Conservation (phyloP, 2,329 filamentous ascomycete species). For the Claviceps purpurea region DNA sequence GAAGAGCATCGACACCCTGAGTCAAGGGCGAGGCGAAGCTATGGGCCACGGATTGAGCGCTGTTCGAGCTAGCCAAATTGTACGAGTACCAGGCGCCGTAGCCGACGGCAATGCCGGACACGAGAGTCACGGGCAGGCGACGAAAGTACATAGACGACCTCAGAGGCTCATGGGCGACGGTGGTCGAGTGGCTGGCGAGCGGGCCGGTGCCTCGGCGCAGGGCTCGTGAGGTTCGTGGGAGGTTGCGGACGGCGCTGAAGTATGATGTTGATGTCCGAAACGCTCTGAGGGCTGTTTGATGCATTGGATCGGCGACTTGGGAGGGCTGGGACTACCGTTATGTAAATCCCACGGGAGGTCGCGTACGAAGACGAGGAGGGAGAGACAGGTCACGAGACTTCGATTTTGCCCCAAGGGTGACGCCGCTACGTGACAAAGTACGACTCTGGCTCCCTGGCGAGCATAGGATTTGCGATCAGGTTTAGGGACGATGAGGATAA, state of each 20-base stretch:
- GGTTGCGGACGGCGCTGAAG: conserved; percentile 46
- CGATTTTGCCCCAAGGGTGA: neutral
- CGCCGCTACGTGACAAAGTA: neutral
- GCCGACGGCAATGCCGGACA: conserved; percentile 54
- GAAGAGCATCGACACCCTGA: conserved; percentile 24
- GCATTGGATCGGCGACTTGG: conserved; percentile 40
- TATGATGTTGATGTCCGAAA: conserved; percentile 55
- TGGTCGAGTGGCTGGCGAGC: conserved; percentile 14
- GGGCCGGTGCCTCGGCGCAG: conserved; percentile 16
- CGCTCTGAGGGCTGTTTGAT: conserved; percentile 56
- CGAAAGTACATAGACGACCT: conserved; percentile 65
- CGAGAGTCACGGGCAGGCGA: conserved; percentile 50
- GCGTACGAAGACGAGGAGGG: neutral
- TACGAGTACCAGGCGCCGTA: conserved; percentile 69
- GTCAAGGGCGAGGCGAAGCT: conserved; percentile 31
- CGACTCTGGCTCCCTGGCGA: neutral
- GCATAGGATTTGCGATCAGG: neutral
- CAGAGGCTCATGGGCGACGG: conserved; percentile 36
- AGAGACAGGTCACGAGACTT: neutral
- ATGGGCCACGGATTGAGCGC: conserved; percentile 22
- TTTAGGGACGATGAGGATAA: neutral
- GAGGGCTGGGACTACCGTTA: neutral
- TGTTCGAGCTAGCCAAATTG: conserved; percentile 26
- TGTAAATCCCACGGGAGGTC: neutral
- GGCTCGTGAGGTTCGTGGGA: conserved; percentile 16